Conservation (phyloP, 306 rosid genomes). For the Cyamopsis tetragonoloba region DNA sequence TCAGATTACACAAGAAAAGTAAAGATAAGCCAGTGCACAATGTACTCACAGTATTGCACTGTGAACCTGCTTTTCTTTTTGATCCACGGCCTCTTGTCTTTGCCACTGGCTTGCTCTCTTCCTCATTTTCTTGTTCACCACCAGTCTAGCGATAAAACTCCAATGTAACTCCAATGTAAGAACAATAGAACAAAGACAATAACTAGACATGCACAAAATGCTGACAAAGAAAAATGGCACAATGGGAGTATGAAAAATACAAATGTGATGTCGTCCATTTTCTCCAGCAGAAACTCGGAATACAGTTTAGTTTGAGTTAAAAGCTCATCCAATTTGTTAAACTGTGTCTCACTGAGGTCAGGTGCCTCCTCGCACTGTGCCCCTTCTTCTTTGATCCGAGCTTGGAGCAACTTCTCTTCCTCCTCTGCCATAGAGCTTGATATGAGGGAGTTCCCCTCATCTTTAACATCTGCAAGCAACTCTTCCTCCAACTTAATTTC, state of each 20-base stretch:
- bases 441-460: constrained; percentile 45
- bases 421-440: constrained; percentile 46
- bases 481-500: constrained; percentile 45
- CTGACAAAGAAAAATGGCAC: background rate
- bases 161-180: constrained; percentile 21
- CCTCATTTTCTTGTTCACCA: constrained; percentile 42
- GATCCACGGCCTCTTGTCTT: constrained; percentile 60
- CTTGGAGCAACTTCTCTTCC: constrained; percentile 60
- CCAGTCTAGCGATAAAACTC: constrained; percentile 46
- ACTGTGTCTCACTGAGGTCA: constrained; percentile 55
- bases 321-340: constrained; percentile 86
- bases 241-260: constrained; percentile 28
- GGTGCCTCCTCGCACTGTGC: constrained; percentile 28
- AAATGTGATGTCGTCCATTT: constrained; percentile 84
- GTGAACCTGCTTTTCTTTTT: constrained; percentile 65
- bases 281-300: constrained; percentile 82
- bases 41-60: constrained; percentile 59
- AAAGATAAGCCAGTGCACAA: background rate
- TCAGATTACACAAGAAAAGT: background rate
- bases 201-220: background rate
- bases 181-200: background rate
- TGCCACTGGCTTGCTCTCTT: constrained; percentile 33
- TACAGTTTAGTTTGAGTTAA: constrained; percentile 77
- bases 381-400: constrained; percentile 59
- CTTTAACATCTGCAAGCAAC: constrained; percentile 23